phyloP scores from a whole-genome alignment of 257 asterid species.

The Solanum medicagineum region DNA sequence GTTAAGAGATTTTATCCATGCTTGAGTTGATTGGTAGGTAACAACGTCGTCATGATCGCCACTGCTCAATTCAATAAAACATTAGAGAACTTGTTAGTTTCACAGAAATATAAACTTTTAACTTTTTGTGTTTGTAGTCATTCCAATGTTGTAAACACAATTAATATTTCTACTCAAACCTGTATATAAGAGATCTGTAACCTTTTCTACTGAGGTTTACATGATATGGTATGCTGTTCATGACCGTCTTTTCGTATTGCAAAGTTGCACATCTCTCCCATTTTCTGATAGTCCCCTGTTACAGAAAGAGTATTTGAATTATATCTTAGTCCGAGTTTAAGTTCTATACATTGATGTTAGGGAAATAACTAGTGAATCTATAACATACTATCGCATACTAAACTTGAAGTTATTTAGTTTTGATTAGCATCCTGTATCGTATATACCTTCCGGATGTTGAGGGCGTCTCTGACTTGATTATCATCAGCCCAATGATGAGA shows the following conservation, averaged over 20 bases:
- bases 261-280: constrained; percentile 13
- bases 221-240: not conserved
- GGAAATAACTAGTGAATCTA: not conserved
- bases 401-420: no score
- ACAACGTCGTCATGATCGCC: constrained; percentile 33
- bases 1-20: constrained; percentile 35
- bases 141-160: not conserved
- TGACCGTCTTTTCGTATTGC: not conserved
- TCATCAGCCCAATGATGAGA: constrained; percentile 4
- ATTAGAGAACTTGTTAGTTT: not conserved
- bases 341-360: not conserved
- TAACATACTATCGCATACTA: no score
- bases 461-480: not conserved
- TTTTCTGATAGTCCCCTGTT: constrained; percentile 4
- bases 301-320: not conserved
- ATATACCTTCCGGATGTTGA: constrained; percentile 5
- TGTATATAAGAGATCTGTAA: constrained; percentile 4
- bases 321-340: not conserved
- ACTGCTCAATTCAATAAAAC: not conserved
- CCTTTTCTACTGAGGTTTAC: not conserved
- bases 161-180: not conserved
- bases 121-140: no score
- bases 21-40: constrained; percentile 25
- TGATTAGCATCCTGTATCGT: not conserved
- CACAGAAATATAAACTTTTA: no score